Evolutionary conservation across 345 rosid genomes (phyloP).

Genomic region (Mercurialis annua): DNA sequence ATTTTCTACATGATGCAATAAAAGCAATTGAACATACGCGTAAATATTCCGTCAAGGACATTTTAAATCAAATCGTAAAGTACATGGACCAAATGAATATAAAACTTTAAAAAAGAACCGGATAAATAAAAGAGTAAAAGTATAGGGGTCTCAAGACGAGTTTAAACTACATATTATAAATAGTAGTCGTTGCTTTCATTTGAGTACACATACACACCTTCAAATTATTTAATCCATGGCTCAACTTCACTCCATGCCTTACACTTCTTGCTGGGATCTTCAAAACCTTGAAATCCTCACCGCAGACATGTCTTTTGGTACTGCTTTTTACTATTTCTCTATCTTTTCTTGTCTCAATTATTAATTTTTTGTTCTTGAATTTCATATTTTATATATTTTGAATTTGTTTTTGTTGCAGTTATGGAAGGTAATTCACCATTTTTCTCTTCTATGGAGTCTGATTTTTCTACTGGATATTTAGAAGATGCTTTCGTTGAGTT

Average conservation of each 20-base stretch:
- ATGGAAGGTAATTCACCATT: conserved; percentile 44
- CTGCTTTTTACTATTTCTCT: background rate
- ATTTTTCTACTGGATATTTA: conserved; percentile 80
- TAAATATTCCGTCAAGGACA: too few species aligned
- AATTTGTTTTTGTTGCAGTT: conserved; percentile 22
- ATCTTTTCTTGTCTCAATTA: conserved; percentile 20
- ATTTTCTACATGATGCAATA: too few species aligned
- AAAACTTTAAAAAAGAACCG: too few species aligned
- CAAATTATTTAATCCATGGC: too few species aligned
- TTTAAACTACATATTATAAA: too few species aligned
- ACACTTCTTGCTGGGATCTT: conserved; percentile 55
- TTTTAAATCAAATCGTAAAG: too few species aligned
- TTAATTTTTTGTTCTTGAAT: background rate
- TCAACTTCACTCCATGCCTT: conserved; percentile 25
- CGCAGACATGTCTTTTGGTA: conserved; percentile 74
- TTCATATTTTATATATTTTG: background rate
- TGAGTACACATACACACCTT: too few species aligned
- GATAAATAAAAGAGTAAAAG: too few species aligned
- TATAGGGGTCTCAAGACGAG: conserved; percentile 7
- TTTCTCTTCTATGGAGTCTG: conserved; percentile 43
- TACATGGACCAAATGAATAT: too few species aligned
- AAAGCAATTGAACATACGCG: too few species aligned
- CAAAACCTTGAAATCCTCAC: conserved; percentile 75
- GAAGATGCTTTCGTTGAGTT: conserved; percentile 78
- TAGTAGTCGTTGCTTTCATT: too few species aligned